A percentile compares a stretch with the other conserved stretches of the same genome.
phyloP scores from a whole-genome alignment of 2,329 filamentous ascomycete species.

The Metarhizium humberi region DNA sequence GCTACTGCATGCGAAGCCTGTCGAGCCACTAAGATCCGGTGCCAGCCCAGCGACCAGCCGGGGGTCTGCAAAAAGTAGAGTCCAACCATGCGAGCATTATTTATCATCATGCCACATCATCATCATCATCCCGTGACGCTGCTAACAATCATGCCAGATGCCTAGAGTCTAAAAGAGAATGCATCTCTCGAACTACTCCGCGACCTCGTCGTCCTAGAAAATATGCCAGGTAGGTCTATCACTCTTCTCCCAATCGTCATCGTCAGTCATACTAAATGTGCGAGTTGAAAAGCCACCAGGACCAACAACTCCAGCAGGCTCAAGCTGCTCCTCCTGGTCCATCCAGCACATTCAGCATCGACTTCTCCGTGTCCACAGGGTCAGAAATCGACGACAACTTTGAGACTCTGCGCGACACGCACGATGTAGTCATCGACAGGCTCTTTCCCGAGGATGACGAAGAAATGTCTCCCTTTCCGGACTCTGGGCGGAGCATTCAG shows the following conservation, averaged over 20 bases:
- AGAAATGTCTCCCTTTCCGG: slow-evolving; percentile 4
- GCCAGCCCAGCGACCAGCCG: slow-evolving; percentile 35
- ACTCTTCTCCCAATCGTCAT: neutral
- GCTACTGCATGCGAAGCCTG: slow-evolving; percentile 45
- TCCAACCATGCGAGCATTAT: neutral
- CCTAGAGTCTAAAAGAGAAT: slow-evolving; percentile 42
- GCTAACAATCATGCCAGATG: slow-evolving; percentile 27
- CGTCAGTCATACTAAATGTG: neutral
- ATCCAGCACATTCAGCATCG: slow-evolving; percentile 42
- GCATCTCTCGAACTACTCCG: slow-evolving; percentile 39
- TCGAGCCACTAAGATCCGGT: slow-evolving; percentile 43
- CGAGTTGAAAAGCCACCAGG: neutral
- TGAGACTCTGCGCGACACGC: slow-evolving; percentile 32
- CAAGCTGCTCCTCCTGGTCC: slow-evolving; percentile 24
- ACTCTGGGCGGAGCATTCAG: slow-evolving; percentile 9
- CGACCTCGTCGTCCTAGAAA: slow-evolving; percentile 38
- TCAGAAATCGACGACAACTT: slow-evolving; percentile 30
- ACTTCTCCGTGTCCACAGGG: slow-evolving; percentile 36
- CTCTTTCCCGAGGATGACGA: slow-evolving; percentile 24
- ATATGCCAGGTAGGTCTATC: slow-evolving; percentile 30
- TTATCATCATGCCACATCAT: too few relatives aligned
- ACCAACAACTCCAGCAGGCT: neutral
- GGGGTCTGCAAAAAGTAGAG: slow-evolving; percentile 42
- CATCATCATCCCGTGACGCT: neutral
- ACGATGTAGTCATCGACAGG: slow-evolving; percentile 31